These are phyloP conservation scores for Suillus clintonianus DNA, from an alignment of 768 basidiomycete genomes.

Conservation along the genomic window DNA sequence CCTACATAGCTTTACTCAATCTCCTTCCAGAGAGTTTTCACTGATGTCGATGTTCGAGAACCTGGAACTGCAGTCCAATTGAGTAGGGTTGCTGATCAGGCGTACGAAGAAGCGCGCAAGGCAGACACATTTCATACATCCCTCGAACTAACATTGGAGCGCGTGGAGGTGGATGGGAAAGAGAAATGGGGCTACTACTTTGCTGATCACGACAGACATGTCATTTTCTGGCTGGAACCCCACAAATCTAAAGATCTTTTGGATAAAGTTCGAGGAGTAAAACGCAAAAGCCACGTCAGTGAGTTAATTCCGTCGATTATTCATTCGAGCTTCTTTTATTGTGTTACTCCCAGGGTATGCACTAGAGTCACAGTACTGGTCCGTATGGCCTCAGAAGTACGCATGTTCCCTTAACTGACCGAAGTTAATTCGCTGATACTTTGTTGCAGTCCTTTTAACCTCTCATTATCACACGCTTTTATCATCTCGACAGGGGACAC, in stretches of 20 bases:
- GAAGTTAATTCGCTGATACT: background rate
- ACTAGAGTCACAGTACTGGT: slow-evolving; percentile 10
- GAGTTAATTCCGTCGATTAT: background rate
- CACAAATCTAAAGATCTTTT: background rate
- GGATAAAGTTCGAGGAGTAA: slow-evolving; percentile 1
- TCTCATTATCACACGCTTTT: background rate
- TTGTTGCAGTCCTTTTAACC: background rate
- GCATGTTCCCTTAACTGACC: background rate
- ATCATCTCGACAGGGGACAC: background rate
- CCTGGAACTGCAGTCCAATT: background rate
- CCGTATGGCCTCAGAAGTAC: background rate
- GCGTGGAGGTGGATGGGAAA: background rate
- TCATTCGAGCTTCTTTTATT: background rate
- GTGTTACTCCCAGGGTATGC: slow-evolving; percentile 1
- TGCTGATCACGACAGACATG: background rate
- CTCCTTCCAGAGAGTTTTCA: slow-evolving; percentile 41
- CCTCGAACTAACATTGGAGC: background rate
- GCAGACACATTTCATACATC: background rate
- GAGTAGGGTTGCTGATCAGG: background rate
- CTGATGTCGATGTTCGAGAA: slow-evolving; percentile 14
- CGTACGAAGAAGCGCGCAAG: background rate
- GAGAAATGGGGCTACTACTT: slow-evolving; percentile 7
- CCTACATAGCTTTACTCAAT: background rate
- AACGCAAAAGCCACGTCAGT: background rate
- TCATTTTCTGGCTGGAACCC: slow-evolving; percentile 5